A percentile compares a stretch with the other conserved stretches of the same genome.
Evolutionary conservation across 495 filamentous ascomycete genomes (phyloP).

Genomic region (Cairneyella variabilis): DNA sequence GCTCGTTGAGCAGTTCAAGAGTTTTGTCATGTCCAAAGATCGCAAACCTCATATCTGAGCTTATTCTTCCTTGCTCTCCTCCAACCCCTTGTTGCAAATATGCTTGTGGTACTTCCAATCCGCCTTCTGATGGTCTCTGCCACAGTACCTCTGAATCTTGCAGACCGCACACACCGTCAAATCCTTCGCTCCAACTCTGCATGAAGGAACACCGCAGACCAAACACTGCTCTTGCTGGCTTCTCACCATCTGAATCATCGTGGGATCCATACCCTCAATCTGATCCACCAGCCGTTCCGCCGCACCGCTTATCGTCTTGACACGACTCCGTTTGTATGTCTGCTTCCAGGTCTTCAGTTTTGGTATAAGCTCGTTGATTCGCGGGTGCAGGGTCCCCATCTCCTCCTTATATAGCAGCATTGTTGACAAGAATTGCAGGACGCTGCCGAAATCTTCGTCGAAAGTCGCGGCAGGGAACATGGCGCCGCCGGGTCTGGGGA

Average conservation of each 20-base stretch:
- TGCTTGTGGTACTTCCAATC: constrained; percentile 24
- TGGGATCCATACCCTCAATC: constrained; percentile 17
- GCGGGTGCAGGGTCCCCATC: constrained; percentile 12
- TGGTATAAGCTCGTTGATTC: constrained; percentile 15
- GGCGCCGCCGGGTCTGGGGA: neutral
- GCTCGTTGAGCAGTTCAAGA: too few relatives aligned
- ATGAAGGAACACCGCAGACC: constrained; percentile 12
- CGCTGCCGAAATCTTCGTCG: constrained; percentile 20
- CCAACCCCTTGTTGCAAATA: constrained; percentile 21
- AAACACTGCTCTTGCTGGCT: constrained; percentile 12
- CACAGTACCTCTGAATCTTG: constrained; percentile 21
- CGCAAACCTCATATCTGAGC: too few relatives aligned
- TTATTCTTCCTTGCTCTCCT: neutral
- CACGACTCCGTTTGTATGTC: constrained; percentile 8
- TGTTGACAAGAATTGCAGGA: constrained; percentile 21
- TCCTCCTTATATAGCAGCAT: constrained; percentile 13
- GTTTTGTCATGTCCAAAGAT: too few relatives aligned
- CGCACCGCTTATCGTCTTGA: constrained; percentile 14
- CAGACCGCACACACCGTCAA: constrained; percentile 17
- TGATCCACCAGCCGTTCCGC: constrained; percentile 17
- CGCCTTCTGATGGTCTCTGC: constrained; percentile 20
- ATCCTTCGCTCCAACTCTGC: neutral
- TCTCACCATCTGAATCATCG: constrained; percentile 8
- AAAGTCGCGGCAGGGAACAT: constrained; percentile 12
- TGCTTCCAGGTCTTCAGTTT: constrained; percentile 9